Evolutionary conservation across 2,329 filamentous ascomycete genomes (phyloP), one percentile per base, ranked within the genome.

Genomic region (Penicillium hordei): DNA sequence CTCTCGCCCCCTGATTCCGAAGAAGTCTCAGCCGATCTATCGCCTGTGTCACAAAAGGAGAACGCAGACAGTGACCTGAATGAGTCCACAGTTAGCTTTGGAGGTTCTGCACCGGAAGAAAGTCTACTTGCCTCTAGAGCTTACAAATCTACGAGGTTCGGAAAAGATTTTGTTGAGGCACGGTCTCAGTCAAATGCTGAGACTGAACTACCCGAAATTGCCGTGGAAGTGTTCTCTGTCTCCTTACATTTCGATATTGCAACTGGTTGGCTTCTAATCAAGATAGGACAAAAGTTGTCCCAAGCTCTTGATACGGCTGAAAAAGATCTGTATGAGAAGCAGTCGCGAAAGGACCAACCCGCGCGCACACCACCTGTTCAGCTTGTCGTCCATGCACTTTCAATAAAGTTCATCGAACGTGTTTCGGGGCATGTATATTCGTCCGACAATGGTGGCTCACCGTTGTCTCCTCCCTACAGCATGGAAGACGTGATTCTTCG

Each of bases 231-330:
- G 5, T 65, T 63, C 12, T 70, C 69, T 7, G 49, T 67, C 17
- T 61, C 65, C 2, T 45, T 75, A 10, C 71, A 72, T 39, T 71
- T 77, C 50, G 76, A 78, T 59, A 76, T 76, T 55, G 68, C 76
- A 25, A 73, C 67, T 48, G 76, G 75, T 5, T 78, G 75, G 75
- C 68, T 78, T 52, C 57, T 77, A 19, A 60, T 66, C 33, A 78
- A 76, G 53, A 65, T 73, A 55, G 68, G 69, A 7, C 73, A 77
- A 54, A 71, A 65, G 34, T 36, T 75, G 13, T 51, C 68, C 12
- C 55, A 64, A 44, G 46, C 65, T 19, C 63, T 69, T 43, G 61
- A 52, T 38, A 53, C 40, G 21, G 39, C 60, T 43, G 57, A 58
- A 15, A 59, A 59, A 38, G 56, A 55, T 1, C 50, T 53, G 25